A percentile compares a stretch with the other conserved stretches of the same genome.
Conservation (phyloP, 2,329 filamentous ascomycete genomes). For the Tolypocladium pustulatum region DNA sequence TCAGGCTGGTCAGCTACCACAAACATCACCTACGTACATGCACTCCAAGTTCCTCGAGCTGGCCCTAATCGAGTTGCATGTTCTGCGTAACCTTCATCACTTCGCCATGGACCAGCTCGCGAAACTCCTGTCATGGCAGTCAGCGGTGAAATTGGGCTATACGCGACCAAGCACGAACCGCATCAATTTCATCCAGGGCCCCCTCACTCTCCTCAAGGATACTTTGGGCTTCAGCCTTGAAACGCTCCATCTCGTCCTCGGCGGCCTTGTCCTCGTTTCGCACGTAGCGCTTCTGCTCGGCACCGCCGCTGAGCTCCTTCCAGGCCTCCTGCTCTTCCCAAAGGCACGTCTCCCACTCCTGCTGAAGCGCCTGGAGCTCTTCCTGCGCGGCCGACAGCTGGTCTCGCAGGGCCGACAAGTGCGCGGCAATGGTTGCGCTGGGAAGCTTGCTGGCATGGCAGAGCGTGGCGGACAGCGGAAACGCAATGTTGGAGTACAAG, state of each 20-base stretch:
- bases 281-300: background rate
- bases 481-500: slow-evolving; percentile 20
- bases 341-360: slow-evolving; percentile 16
- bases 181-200: background rate
- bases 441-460: slow-evolving; percentile 15
- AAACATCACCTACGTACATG: background rate
- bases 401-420: slow-evolving; percentile 12
- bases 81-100: slow-evolving; percentile 13
- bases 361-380: slow-evolving; percentile 11
- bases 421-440: slow-evolving; percentile 13
- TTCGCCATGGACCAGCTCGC: slow-evolving; percentile 12
- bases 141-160: background rate
- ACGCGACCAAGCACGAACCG: background rate
- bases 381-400: slow-evolving; percentile 12
- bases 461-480: slow-evolving; percentile 20
- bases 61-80: slow-evolving; percentile 3
- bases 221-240: background rate
- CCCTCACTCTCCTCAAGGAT: background rate
- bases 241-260: background rate
- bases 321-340: slow-evolving; percentile 8
- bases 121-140: slow-evolving; percentile 16
- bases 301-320: slow-evolving; percentile 6
- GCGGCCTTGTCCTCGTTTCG: background rate
- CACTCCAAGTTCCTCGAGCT: background rate
- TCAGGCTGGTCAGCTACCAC: background rate